phyloP scores from a whole-genome alignment of 352 stramenopile genomes.

The Peronosclerospora sorghi region DNA sequence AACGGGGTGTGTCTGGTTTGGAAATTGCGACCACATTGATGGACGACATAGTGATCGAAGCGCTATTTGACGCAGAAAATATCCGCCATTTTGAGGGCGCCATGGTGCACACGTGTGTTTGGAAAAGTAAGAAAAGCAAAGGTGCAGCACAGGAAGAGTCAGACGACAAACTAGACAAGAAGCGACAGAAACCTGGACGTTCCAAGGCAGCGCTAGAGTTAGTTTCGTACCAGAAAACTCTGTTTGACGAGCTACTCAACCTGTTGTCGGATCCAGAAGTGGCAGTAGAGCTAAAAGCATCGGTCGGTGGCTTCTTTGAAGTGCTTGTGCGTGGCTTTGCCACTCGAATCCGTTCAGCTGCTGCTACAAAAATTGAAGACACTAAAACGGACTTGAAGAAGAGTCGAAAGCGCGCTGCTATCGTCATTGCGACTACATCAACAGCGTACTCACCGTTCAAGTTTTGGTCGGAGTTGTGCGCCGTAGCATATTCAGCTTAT shows the following conservation, averaged over 20 bases:
- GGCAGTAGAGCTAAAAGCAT: slow-evolving; percentile 26
- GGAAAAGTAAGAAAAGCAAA: slow-evolving; percentile 8
- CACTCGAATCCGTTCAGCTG: slow-evolving; percentile 48
- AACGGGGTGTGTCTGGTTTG: slow-evolving; percentile 7
- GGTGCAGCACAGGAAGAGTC: slow-evolving; percentile 4
- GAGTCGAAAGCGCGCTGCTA: slow-evolving; percentile 63
- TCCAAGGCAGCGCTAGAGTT: slow-evolving; percentile 20
- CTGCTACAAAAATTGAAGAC: slow-evolving; percentile 58
- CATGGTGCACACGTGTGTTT: slow-evolving; percentile 28
- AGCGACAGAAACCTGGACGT: slow-evolving; percentile 30
- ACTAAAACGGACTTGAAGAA: slow-evolving; percentile 57
- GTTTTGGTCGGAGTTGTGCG: slow-evolving; percentile 79
- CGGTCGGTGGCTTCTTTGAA: slow-evolving; percentile 44
- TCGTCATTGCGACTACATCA: slow-evolving; percentile 61
- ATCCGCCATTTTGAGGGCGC: slow-evolving; percentile 62
- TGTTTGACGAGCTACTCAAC: slow-evolving; percentile 61
- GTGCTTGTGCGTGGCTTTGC: slow-evolving; percentile 52
- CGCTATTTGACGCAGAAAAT: slow-evolving; percentile 69
- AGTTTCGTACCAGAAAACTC: slow-evolving; percentile 67
- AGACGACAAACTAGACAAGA: slow-evolving; percentile 23
- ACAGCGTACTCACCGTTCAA: slow-evolving; percentile 77
- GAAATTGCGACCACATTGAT: slow-evolving; percentile 19
- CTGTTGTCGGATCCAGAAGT: slow-evolving; percentile 37
- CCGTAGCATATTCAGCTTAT: slow-evolving; percentile 37
- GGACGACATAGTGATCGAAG: slow-evolving; percentile 53